A percentile compares a stretch with the other conserved stretches of the same genome.
Evolutionary conservation across 257 asterid species (phyloP).

Genomic region (Przewalskia tangutica): DNA sequence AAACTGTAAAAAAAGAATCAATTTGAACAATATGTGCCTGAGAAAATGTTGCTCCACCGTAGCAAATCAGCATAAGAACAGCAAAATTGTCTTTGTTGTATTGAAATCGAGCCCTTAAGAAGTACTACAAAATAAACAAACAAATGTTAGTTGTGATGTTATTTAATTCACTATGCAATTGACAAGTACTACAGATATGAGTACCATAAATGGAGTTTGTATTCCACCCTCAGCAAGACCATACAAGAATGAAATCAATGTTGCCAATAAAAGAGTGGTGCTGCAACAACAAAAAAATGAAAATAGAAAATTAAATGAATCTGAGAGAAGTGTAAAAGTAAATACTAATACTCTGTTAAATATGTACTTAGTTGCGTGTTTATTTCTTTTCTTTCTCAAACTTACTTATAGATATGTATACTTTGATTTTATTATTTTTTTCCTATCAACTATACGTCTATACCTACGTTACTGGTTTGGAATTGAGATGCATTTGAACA

Average conservation of each 20-base stretch:
- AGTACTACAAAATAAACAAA: conserved; percentile 32
- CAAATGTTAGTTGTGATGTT: not conserved
- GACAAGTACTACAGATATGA: conserved; percentile 3
- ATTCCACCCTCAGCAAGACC: conserved; percentile 62
- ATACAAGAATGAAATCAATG: conserved; percentile 46
- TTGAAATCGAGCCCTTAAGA: conserved; percentile 50
- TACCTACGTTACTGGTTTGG: not conserved
- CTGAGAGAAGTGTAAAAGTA: not conserved
- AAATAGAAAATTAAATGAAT: not conserved
- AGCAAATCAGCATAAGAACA: conserved; percentile 42
- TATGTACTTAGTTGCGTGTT: too few relatives aligned
- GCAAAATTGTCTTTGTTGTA: conserved; percentile 53
- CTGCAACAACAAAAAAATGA: conserved; percentile 24
- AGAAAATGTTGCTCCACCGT: conserved; percentile 45
- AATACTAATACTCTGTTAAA: too few relatives aligned
- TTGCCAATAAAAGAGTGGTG: conserved; percentile 32
- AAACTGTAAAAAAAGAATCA: not conserved
- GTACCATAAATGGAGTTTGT: conserved; percentile 42
- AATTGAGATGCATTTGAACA: not conserved
- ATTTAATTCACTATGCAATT: not conserved
- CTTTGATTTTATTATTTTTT: not conserved
- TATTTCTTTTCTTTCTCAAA: not conserved
- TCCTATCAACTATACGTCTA: too few relatives aligned
- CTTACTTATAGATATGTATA: not conserved
- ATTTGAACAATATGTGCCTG: conserved; percentile 16